Evolutionary conservation across 208 protist species (phyloP), one percentile per base, ranked within the genome.

Genomic region (Trypanosoma mega): DNA sequence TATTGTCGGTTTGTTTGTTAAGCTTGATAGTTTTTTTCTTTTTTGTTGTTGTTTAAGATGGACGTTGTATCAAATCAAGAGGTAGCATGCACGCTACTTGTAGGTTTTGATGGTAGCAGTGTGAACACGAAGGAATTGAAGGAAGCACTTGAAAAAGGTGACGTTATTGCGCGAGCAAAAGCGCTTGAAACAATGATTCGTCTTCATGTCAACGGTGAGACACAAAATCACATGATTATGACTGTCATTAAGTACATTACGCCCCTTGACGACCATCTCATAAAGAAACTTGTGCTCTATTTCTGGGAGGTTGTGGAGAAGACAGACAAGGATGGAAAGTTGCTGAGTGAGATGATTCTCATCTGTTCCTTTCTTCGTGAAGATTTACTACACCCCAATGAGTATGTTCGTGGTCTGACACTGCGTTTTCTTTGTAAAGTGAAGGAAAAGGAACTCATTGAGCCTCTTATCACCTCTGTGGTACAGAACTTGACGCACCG

Each of bases 261-360:
- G 37, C 97, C 97, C 11, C 58, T 90, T 29, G 89, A 92, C 61
- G 84, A 97, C 59, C 85, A 96, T 62, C 60, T 82, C 49, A 81
- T 99, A 46, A 99, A 99, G 72, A 99, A 99, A 73, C 77, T 99
- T 6, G 80, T 99, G 3, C 74, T 99, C 9, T 93, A 99, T 68
- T 99, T 98, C 74, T 99, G 91, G 85, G 98, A 99, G 74, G 86
- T 98, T 18, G 81, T 98, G 5, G 97, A 99, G 51, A 99, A 99
- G 85, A 93, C 76, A 9, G 89, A 96, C 53, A 64, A 84, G 9
- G 84, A 97, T 53, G 98, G 98, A 56, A 98, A 98, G 47, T 82
- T 99, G 23, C 83, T 97, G 34, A 91, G 80, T 20, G 96, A 99
- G 65, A 98, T 99, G 74, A 99, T 99, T 71, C 92, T 99, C 50